Evolutionary conservation across 805 yeast genomes (phyloP).

Genomic region (Yamadazyma sp.): DNA sequence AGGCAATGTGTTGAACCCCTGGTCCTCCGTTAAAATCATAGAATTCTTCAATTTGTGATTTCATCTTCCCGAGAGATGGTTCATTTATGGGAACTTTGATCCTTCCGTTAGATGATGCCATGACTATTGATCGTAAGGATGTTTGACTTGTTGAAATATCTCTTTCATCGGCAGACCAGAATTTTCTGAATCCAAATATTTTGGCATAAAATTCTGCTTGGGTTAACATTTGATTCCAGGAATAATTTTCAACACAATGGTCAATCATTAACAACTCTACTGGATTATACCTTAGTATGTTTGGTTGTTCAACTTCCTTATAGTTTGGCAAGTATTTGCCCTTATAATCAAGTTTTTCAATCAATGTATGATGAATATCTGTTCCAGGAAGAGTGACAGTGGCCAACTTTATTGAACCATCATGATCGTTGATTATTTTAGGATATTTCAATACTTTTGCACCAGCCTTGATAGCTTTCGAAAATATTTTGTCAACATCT

Average conservation of each 20-base stretch:
- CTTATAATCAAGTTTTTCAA: slow-evolving; percentile 43
- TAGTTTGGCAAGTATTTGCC: slow-evolving; percentile 56
- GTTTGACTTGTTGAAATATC: slow-evolving; percentile 69
- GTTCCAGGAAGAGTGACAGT: slow-evolving; percentile 42
- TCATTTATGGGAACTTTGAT: slow-evolving; percentile 84
- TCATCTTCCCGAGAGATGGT: slow-evolving; percentile 66
- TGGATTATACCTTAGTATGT: neutral
- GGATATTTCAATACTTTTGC: slow-evolving; percentile 39
- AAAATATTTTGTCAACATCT: slow-evolving; percentile 44
- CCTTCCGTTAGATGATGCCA: slow-evolving; percentile 63
- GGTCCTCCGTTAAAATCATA: slow-evolving; percentile 73
- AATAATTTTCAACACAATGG: slow-evolving; percentile 79
- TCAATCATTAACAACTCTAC: slow-evolving; percentile 41
- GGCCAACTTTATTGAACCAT: slow-evolving; percentile 55
- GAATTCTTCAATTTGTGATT: slow-evolving; percentile 81
- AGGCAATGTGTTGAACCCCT: slow-evolving; percentile 82
- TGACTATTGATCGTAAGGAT: slow-evolving; percentile 70
- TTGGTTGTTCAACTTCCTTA: neutral
- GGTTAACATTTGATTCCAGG: slow-evolving; percentile 61
- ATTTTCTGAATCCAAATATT: slow-evolving; percentile 70
- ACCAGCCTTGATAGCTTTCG: slow-evolving; percentile 50
- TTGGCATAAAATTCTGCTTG: slow-evolving; percentile 59
- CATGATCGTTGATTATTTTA: slow-evolving; percentile 32
- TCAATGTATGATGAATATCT: slow-evolving; percentile 68
- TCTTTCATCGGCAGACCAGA: slow-evolving; percentile 82